Evolutionary conservation across 768 basidiomycete species (phyloP), one percentile per base, ranked within the genome.

Genomic region (Suillus clintonianus): DNA sequence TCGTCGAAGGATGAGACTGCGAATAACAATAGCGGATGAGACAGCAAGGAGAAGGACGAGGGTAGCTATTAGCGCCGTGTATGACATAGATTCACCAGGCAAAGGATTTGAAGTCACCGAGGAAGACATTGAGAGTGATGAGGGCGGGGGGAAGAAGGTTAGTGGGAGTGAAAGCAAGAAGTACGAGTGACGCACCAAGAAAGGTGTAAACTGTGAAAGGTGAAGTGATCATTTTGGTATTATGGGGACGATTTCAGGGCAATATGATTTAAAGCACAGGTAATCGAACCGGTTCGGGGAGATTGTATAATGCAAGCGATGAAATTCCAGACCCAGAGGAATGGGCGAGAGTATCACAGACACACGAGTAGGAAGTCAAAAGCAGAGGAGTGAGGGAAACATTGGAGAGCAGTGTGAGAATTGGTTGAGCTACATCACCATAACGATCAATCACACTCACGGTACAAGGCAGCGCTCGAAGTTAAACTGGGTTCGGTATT

Each of bases 41-140:
- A 91, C 85, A 45, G 81, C 79, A 27, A 90, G 82, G 22, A 91
- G 83, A 24, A 90, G 83, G 64, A 90, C 82, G 58, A 90, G 83
- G 2, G 89, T 90, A 3, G 89, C 89, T 80, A 62, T 19, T 56
- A 85, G 80, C 65, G 85, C 83, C 5, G 83, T 82, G 68, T 70
- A 79, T 0, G 74, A 75, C n/a, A 60, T 34, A 19, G 68, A 56
- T 1, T 64, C 47, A 2, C 64, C 67, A 32, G 64, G 37, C 2
- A 62, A 34, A 1, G 69, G 15, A 54, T 64, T 19, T 3, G 11
- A 0, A 10, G 63, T 2, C 15, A 41, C 14, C 4, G 59, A 17
- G 9, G 68, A 51, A n/a, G 74, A 67, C 73, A 74, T 76, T 53
- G 10, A 14, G 41, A 41, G 11, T 57, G 27, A 54, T 1, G 43